Base-by-base conservation (phyloP, 2,329 filamentous ascomycete species). In the Cladosporium sp. region DNA sequence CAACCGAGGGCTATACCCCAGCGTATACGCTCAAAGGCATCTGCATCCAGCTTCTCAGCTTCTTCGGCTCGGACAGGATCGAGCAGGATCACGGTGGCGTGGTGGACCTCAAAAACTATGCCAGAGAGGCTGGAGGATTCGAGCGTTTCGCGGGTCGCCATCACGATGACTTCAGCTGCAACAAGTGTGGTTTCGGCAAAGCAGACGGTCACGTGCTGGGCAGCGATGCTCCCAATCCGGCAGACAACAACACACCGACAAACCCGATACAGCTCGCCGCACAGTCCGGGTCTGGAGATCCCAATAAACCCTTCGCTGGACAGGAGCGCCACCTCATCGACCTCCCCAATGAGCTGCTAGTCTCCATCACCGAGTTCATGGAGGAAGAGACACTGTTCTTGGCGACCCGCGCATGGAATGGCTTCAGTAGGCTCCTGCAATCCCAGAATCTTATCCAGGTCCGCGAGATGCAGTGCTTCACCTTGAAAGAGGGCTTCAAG, bases 11-110 rank as follows among this genome's bases (percentile, higher is more conserved):
- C 11, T 71, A 70, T 48, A 72, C 68, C 5, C 67, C 70, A 14
- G 70, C 69, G 4, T 72, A 72, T 56, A 71, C 69, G 1, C 65
- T 72, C 16, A 70, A 70, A 43, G 65, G 68, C 32, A 69, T 72
- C 53, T 71, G 68, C 63, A 72, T 72, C 21, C 70, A 72, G 67
- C 63, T 72, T 28, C 64, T 72, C 21, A 67, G 59, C 54, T 71
- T 72, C 64, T 72, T 71, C 60, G 57, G 65, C 30, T 67, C 63
- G 16, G 70, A 70, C 43, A 64, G 59, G 14, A 64, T 72, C 53
- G 69, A 72, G 58, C 70, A 72, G 65, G 68, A 68, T 14, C 28
- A 68, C 21, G 68, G 69, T 25, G 64, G 63, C 18, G 59, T 58
- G n/a, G 65, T 71, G 18, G 65, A 69, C 56, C 61, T 67, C 14